phyloP scores from a whole-genome alignment of 805 yeast genomes.

The Vanderwaltozyma verrucispora region DNA sequence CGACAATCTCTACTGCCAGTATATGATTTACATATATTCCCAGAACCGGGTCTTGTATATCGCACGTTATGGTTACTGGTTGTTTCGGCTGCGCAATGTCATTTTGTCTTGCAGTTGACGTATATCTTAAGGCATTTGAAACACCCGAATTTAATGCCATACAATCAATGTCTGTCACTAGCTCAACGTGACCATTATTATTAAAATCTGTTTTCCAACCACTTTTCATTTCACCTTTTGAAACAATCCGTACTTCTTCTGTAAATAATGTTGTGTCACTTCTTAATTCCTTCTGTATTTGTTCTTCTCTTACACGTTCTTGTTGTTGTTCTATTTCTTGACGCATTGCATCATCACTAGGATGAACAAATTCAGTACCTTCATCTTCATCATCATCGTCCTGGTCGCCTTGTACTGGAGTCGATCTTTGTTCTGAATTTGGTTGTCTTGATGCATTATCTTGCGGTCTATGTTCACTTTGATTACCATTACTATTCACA shows the following conservation, averaged over 20 bases:
- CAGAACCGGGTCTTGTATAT: conserved; percentile 66
- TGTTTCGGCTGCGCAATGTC: conserved; percentile 14
- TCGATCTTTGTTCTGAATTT: background rate
- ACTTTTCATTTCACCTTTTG: conserved; percentile 68
- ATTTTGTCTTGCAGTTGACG: conserved; percentile 31
- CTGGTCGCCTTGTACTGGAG: conserved; percentile 17
- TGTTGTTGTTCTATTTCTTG: conserved; percentile 27
- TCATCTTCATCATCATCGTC: conserved; percentile 27
- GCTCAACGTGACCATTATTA: conserved; percentile 67
- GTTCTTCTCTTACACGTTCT: conserved; percentile 24
- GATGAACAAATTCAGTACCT: conserved; percentile 24
- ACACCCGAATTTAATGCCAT: conserved; percentile 47
- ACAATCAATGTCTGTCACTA: conserved; percentile 61
- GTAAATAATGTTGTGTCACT: conserved; percentile 39
- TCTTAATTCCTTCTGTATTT: conserved; percentile 22
- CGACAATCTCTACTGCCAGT: conserved; percentile 77
- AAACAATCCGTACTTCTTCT: conserved; percentile 66
- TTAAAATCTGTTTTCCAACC: conserved; percentile 96
- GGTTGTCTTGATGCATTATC: no score
- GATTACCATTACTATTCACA: background rate
- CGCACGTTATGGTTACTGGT: conserved; percentile 54
- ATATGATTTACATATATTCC: conserved; percentile 73
- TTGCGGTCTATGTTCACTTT: no score
- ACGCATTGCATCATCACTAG: conserved; percentile 29
- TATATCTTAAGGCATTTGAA: conserved; percentile 35